Percentiles rank a stretch among this genome's conserved stretches.
phyloP scores from a whole-genome alignment of 2,329 filamentous ascomycete species.

The Neofusicoccum laricinum region DNA sequence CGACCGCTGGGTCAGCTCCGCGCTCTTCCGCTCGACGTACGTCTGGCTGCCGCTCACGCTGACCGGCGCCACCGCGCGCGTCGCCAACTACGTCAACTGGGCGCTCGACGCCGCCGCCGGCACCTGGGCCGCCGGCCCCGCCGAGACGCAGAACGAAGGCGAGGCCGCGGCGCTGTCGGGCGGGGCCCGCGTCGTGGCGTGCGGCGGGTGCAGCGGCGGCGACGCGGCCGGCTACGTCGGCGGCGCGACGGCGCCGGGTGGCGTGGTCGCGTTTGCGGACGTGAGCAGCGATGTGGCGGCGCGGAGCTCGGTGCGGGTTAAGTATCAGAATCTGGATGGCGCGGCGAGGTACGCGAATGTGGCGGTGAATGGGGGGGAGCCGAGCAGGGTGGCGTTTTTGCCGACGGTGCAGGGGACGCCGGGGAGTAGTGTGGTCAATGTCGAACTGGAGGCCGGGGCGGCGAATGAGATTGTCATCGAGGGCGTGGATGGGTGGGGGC shows the following conservation, averaged over 20 bases:
- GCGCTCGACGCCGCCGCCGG: conserved; percentile 45
- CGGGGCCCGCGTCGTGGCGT: conserved; percentile 48
- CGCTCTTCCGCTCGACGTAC: conserved; percentile 61
- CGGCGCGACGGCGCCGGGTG: conserved; percentile 45
- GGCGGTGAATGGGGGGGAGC: conserved; percentile 52
- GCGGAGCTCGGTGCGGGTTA: conserved; percentile 53
- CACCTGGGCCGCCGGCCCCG: conserved; percentile 43
- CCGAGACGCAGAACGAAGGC: conserved; percentile 52
- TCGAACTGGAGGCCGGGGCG: conserved; percentile 49
- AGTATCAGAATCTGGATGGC: conserved; percentile 56
- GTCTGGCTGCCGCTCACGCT: conserved; percentile 62
- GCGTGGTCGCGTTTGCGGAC: conserved; percentile 48
- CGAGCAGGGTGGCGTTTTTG: conserved; percentile 54
- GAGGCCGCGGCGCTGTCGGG: conserved; percentile 47
- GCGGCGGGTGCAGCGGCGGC: conserved; percentile 59
- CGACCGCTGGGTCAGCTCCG: conserved; percentile 62
- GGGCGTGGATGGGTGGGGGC: conserved; percentile 41
- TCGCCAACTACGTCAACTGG: conserved; percentile 56
- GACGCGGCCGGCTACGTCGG: conserved; percentile 49
- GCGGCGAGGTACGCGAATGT: conserved; percentile 53
- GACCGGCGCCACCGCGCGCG: conserved; percentile 50
- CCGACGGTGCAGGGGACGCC: conserved; percentile 47
- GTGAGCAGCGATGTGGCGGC: conserved; percentile 46
- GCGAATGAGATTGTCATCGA: conserved; percentile 51
- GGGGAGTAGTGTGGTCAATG: conserved; percentile 48